Conservation (phyloP, 176 grass and related monocot genomes). For the Oryza australiensis region DNA sequence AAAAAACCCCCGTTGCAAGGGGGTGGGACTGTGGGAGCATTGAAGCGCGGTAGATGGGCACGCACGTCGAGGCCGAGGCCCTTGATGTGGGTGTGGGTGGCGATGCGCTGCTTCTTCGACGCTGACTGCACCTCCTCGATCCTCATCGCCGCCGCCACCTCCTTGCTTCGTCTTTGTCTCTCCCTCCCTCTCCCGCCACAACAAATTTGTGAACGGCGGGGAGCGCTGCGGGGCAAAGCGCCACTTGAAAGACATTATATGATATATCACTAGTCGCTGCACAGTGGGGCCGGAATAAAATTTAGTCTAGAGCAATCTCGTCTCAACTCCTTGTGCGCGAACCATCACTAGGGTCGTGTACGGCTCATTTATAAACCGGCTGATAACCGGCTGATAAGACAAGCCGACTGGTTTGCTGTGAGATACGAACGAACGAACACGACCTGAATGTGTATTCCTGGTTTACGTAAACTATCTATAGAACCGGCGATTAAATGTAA, state of each 20-base stretch:
- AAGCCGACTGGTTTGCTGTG: no score
- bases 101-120: slow-evolving; percentile 87
- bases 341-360: no score
- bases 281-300: slow-evolving; percentile 2
- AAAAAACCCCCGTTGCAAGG: neutral
- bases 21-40: no score
- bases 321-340: neutral
- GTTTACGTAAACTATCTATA: no score
- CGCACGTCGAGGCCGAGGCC: neutral
- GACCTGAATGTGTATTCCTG: no score
- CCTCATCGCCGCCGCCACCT: slow-evolving; percentile 63
- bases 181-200: slow-evolving; percentile 29
- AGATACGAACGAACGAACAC: no score
- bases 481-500: no score
- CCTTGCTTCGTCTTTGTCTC: neutral
- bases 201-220: neutral
- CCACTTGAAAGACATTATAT: neutral
- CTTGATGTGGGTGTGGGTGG: slow-evolving; percentile 48
- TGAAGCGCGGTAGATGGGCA: neutral
- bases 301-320: neutral
- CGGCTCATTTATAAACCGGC: no score
- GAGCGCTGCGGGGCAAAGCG: neutral
- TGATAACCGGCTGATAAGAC: no score
- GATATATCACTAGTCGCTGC: neutral
- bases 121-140: slow-evolving; percentile 95